These are phyloP conservation scores for Nakazawaea pomicola DNA, from an alignment of 805 yeast genomes.

Conservation along the genomic window DNA sequence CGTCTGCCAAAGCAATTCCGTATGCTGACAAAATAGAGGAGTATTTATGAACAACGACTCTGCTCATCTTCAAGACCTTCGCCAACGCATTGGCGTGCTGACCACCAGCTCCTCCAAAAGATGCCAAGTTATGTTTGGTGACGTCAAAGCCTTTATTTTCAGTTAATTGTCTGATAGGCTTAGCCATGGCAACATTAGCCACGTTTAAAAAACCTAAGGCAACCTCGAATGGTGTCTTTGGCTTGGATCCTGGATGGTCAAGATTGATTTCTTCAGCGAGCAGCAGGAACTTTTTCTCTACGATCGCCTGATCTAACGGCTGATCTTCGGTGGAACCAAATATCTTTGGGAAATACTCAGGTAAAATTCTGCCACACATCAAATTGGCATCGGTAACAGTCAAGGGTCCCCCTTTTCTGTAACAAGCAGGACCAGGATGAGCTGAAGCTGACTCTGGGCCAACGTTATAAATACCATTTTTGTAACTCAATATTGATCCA, in stretches of 20 bases:
- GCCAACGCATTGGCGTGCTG: constrained; percentile 42
- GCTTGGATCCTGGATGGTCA: constrained; percentile 22
- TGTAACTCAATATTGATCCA: constrained; percentile 23
- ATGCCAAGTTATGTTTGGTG: constrained; percentile 36
- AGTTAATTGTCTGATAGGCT: constrained; percentile 40
- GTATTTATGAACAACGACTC: constrained; percentile 39
- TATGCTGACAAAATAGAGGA: constrained; percentile 44
- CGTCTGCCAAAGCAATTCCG: constrained; percentile 35
- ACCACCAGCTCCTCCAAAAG: constrained; percentile 49
- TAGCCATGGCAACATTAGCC: constrained; percentile 42
- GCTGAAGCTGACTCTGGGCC: constrained; percentile 45
- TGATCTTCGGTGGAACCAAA: constrained; percentile 41
- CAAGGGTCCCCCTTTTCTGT: constrained; percentile 42
- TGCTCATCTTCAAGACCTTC: constrained; percentile 32
- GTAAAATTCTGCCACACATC: constrained; percentile 35
- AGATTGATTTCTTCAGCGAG: constrained; percentile 32
- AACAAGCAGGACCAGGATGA: constrained; percentile 46
- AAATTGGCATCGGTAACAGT: constrained; percentile 44
- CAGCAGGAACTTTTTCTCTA: constrained; percentile 30
- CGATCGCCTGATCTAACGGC: constrained; percentile 30
- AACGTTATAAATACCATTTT: constrained; percentile 34
- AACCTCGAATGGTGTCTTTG: constrained; percentile 35
- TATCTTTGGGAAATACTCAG: constrained; percentile 38
- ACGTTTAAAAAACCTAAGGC: constrained; percentile 42
- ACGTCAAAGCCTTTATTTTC: constrained; percentile 41